Percentiles rank a stretch among this genome's conserved stretches.
phyloP scores from a whole-genome alignment of 2,329 filamentous ascomycete species.

The Pseudogymnoascus sp. region DNA sequence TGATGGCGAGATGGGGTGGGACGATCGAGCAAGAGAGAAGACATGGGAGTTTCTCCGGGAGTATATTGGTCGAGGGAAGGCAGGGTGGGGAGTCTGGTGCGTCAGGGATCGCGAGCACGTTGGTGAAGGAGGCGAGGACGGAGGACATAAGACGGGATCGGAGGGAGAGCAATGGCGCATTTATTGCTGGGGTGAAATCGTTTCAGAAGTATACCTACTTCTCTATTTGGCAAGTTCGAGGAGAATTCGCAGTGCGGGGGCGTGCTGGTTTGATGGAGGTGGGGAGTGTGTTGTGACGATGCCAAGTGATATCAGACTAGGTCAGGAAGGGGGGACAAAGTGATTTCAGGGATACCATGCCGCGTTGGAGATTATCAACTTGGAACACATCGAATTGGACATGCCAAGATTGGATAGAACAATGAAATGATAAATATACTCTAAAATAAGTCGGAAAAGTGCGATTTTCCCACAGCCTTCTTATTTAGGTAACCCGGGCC shows the following conservation, averaged over 20 bases:
- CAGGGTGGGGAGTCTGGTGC: slow-evolving; percentile 62
- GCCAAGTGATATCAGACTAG: slow-evolving; percentile 30
- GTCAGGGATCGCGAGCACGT: slow-evolving; percentile 22
- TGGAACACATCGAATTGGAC: background rate
- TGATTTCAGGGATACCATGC: background rate
- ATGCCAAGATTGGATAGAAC: background rate
- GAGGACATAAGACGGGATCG: background rate
- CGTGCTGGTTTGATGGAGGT: slow-evolving; percentile 58
- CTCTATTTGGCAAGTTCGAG: slow-evolving; percentile 64
- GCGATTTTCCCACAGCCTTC: background rate
- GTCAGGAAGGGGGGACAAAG: background rate
- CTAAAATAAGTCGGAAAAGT: background rate
- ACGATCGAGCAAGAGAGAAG: slow-evolving; percentile 35
- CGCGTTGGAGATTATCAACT: background rate
- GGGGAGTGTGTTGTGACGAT: slow-evolving; percentile 47
- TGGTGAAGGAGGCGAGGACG: background rate
- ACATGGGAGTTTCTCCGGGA: slow-evolving; percentile 56
- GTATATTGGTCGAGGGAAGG: slow-evolving; percentile 47
- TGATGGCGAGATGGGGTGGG: slow-evolving; percentile 42
- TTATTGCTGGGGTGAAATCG: slow-evolving; percentile 71
- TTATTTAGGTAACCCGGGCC: background rate
- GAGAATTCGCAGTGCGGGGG: slow-evolving; percentile 46
- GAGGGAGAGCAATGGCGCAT: slow-evolving; percentile 33
- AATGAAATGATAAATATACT: background rate
- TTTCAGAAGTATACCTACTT: slow-evolving; percentile 64